These are phyloP conservation scores for Zoysia matrella DNA, from an alignment of 202 grass and related monocot genomes.

Conservation along the genomic window DNA sequence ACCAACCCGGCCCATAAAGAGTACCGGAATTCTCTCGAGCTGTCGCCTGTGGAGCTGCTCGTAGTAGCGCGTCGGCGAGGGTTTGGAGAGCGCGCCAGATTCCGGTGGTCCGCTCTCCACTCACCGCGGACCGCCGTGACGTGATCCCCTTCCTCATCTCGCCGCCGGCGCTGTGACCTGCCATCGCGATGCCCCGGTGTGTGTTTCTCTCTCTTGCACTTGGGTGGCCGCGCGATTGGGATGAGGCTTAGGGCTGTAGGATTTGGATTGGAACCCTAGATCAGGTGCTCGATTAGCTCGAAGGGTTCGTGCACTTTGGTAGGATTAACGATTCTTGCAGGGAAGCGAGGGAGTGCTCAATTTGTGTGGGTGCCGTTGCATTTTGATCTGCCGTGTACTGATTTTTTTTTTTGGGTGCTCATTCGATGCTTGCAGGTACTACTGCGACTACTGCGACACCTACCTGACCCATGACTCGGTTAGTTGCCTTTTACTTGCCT, in stretches of 20 bases:
- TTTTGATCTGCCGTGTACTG: not conserved
- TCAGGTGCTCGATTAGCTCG: not conserved
- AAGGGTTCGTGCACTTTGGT: not conserved
- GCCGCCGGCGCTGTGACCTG: not conserved
- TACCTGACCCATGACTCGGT: slow-evolving; percentile 98
- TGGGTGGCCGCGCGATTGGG: too few species aligned
- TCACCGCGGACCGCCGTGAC: not conserved
- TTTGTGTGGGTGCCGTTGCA: not conserved
- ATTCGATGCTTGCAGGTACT: slow-evolving; percentile 70
- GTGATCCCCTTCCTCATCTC: not conserved
- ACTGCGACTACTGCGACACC: slow-evolving; percentile 98
- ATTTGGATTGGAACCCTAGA: slow-evolving; percentile 47
- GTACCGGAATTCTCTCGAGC: slow-evolving; percentile 17
- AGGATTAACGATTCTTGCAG: not conserved
- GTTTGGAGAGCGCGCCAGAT: slow-evolving; percentile 34
- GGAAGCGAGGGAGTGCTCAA: not conserved
- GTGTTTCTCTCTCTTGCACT: not conserved
- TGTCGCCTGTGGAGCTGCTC: not conserved
- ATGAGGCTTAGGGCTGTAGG: not conserved
- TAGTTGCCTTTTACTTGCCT: slow-evolving; percentile 16
- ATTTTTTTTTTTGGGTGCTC: not conserved
- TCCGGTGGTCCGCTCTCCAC: slow-evolving; percentile 19
- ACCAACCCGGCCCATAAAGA: not conserved
- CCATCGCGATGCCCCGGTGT: slow-evolving; percentile 64
- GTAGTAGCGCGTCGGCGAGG: slow-evolving; percentile 16